Percentiles rank a stretch among this genome's conserved stretches.
Conservation (phyloP, 2,329 filamentous ascomycete species). For the Tolypocladium tundrense region DNA sequence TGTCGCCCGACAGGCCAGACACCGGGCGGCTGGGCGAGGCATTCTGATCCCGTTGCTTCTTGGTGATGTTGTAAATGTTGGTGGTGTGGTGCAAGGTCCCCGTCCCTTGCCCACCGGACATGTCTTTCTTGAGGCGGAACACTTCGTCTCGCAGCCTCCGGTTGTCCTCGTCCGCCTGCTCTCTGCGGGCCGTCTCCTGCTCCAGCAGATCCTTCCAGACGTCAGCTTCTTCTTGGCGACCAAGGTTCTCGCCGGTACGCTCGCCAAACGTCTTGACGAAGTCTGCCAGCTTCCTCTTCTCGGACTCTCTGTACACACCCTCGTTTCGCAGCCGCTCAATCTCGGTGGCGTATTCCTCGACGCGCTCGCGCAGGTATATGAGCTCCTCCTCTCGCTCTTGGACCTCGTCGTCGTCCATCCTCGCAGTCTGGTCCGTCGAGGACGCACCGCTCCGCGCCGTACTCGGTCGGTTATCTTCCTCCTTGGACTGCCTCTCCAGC, state of each 20-base stretch:
- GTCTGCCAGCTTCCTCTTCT: slow-evolving; percentile 79
- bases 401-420: slow-evolving; percentile 46
- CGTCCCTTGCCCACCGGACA: slow-evolving; percentile 24
- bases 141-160: slow-evolving; percentile 75
- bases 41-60: slow-evolving; percentile 38
- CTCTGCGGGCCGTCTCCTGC: slow-evolving; percentile 78
- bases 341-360: slow-evolving; percentile 74
- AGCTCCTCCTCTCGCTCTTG: slow-evolving; percentile 78
- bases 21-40: slow-evolving; percentile 39
- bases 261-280: slow-evolving; percentile 51
- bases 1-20: slow-evolving; percentile 38
- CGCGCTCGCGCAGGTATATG: slow-evolving; percentile 69
- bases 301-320: slow-evolving; percentile 66
- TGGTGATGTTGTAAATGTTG: slow-evolving; percentile 56
- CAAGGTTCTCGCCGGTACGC: slow-evolving; percentile 38
- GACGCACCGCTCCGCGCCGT: slow-evolving; percentile 47
- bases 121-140: slow-evolving; percentile 57
- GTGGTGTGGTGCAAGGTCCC: slow-evolving; percentile 42
- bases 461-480: slow-evolving; percentile 52
- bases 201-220: slow-evolving; percentile 95
- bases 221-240: slow-evolving; percentile 56
- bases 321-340: slow-evolving; percentile 77
- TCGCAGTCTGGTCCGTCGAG: slow-evolving; percentile 47
- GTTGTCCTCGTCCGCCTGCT: slow-evolving; percentile 86
- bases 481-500: slow-evolving; percentile 67